A percentile compares a stretch with the other conserved stretches of the same genome.
Conservation (phyloP, 129 eudicot genomes). For the Flaveria sonorensis region DNA sequence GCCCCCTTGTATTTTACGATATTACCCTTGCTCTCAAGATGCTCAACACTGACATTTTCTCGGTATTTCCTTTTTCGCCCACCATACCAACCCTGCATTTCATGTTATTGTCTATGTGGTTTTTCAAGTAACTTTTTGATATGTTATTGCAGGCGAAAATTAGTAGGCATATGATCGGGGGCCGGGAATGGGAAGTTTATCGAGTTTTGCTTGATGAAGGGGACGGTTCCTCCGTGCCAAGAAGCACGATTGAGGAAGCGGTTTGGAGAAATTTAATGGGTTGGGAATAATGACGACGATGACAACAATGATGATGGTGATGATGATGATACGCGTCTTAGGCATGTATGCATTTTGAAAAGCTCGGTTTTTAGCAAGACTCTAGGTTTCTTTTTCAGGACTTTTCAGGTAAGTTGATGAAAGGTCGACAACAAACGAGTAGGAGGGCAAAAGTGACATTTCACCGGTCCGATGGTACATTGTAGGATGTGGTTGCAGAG, state of each 20-base stretch:
- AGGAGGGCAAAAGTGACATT: conserved; percentile 32
- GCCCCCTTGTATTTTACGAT: conserved; percentile 85
- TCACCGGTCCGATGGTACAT: conserved; percentile 11
- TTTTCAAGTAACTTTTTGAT: not conserved
- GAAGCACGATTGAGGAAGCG: conserved; percentile 64
- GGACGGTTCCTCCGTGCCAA: conserved; percentile 52
- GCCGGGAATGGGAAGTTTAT: conserved; percentile 91
- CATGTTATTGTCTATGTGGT: not conserved
- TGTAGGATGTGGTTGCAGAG: conserved; percentile 12
- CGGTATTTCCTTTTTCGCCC: conserved; percentile 48
- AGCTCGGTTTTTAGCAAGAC: not conserved
- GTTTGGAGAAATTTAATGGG: conserved; percentile 88
- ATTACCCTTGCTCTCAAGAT: conserved; percentile 90
- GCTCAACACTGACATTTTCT: conserved; percentile 70
- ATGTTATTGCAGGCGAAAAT: conserved; percentile 65
- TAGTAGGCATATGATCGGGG: conserved; percentile 74
- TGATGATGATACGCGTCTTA: conserved; percentile 3
- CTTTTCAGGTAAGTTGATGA: conserved; percentile 23
- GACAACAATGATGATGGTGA: conserved; percentile 43
- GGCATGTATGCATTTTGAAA: conserved; percentile 17
- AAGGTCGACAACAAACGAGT: conserved; percentile 6
- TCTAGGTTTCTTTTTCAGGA: conserved; percentile 2
- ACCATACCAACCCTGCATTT: not conserved
- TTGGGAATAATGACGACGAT: conserved; percentile 46
- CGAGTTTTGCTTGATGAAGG: conserved; percentile 82